phyloP scores from a whole-genome alignment of 148 eudicot species.

The Silene conica region DNA sequence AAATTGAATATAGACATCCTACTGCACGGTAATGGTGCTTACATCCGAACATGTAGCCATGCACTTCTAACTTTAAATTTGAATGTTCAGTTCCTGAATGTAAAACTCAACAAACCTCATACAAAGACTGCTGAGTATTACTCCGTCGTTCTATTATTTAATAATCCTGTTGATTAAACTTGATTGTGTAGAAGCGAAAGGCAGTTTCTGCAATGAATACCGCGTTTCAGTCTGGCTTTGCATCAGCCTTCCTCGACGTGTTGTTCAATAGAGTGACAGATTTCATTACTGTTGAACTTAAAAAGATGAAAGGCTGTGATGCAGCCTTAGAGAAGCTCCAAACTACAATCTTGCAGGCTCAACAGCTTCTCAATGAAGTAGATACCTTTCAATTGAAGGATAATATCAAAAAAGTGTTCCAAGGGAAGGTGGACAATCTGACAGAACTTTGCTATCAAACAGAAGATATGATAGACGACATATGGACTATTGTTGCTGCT shows the following conservation, averaged over 20 bases:
- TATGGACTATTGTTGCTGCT: background rate
- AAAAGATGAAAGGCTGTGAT: background rate
- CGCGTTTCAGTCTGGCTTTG: constrained; percentile 19
- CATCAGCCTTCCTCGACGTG: constrained; percentile 18
- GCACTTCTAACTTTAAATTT: too few species aligned
- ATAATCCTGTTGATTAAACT: background rate
- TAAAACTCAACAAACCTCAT: too few species aligned
- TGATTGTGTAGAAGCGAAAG: background rate
- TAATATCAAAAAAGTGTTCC: background rate
- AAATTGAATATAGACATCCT: too few species aligned
- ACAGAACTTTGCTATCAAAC: constrained; percentile 5
- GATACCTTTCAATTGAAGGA: background rate
- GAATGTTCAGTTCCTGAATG: too few species aligned
- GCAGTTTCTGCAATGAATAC: background rate
- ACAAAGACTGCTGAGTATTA: too few species aligned
- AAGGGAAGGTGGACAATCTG: background rate
- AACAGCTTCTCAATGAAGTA: background rate
- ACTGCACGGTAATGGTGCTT: too few species aligned
- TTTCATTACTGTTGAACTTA: background rate
- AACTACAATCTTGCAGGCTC: background rate
- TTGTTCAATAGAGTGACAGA: constrained; percentile 1
- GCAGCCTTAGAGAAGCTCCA: background rate
- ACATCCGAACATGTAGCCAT: too few species aligned
- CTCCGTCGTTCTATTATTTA: too few species aligned
- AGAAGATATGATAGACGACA: constrained; percentile 18